Percentiles rank a stretch among this genome's conserved stretches.
Evolutionary conservation across 1,284 basidiomycete genomes (phyloP).

Genomic region (Melampsora larici-populina): DNA sequence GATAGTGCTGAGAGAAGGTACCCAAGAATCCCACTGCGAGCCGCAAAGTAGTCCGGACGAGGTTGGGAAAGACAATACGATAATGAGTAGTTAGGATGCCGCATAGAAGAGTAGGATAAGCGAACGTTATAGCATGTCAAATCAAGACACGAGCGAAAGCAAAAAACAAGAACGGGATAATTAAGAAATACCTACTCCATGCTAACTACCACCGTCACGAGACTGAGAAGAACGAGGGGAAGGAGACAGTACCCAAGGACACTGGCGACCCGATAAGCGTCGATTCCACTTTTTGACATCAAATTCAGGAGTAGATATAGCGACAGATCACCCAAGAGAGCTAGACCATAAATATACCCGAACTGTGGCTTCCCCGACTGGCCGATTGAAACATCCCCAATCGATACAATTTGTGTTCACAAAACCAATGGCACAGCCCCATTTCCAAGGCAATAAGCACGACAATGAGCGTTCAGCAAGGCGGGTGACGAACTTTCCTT

Average conservation of each 20-base stretch:
- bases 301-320: slow-evolving; percentile 94
- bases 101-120: background rate
- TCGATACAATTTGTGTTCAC: background rate
- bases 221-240: slow-evolving; percentile 93
- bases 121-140: background rate
- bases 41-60: slow-evolving; percentile 12
- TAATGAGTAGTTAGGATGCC: slow-evolving; percentile 26
- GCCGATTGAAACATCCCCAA: background rate
- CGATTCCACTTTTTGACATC: slow-evolving; percentile 93
- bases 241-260: slow-evolving; percentile 96
- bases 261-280: slow-evolving; percentile 90
- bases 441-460: slow-evolving; percentile 10
- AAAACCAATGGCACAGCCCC: slow-evolving; percentile 4
- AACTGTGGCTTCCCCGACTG: slow-evolving; percentile 98
- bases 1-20: slow-evolving; percentile 75
- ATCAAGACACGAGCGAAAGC: background rate
- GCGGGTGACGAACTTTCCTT: background rate
- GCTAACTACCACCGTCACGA: slow-evolving; percentile 78
- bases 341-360: slow-evolving; percentile 97
- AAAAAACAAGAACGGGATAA: background rate
- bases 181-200: slow-evolving; percentile 68
- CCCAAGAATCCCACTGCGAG: slow-evolving; percentile 68
- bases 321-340: slow-evolving; percentile 85
- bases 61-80: slow-evolving; percentile 44
- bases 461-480: background rate